Evolutionary conservation across 768 basidiomycete species (phyloP), one percentile per base, ranked within the genome.

Genomic region (Boletellus emodensis): DNA sequence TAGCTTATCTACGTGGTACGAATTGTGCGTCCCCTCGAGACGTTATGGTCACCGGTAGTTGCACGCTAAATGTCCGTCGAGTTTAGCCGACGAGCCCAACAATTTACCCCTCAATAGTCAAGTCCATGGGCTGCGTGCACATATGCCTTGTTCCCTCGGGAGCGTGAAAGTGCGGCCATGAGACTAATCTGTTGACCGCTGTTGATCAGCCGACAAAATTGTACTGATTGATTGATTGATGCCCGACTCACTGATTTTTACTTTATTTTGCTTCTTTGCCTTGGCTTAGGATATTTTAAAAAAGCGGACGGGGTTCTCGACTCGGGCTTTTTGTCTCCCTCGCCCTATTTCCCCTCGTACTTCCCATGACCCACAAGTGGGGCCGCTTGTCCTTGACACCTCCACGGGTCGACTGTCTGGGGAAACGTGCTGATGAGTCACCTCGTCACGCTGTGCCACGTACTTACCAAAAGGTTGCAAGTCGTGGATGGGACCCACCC

Each of bases 61-160:
- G 44, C 58, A 46, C 30, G 47, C 48, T 41, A 12, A 51, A 58
- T 54, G 47, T 52, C 48, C 40, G 35, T 42, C 36, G 13, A 39
- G 38, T 26, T 48, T 49, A 49, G 46, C 61, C 53, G 56, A 53
- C 54, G 24, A 26, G 46, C 53, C 56, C 15, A 24, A 52, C 60
- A 68, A 67, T 68, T 57, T 63, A 60, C 57, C 65, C 51, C n/a
- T 40, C 61, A 56, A 63, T 63, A 55, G 66, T 43, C 36, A 65
- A 52, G 46, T 46, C 43, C 36, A 39, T 26, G 40, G n/a, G 49
- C 46, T 42, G 17, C 20, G 18, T 49, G 46, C 40, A 22, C 32
- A 35, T 30, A 26, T 41, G 30, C 42, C n/a, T 40, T 39, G 37
- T 51, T 40, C 24, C 53, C 42, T 49, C 55, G 35, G 38, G 10